Evolutionary conservation across 441 rosid genomes (phyloP), one percentile per base, ranked within the genome.

Genomic region (Flueggea neowawraea): DNA sequence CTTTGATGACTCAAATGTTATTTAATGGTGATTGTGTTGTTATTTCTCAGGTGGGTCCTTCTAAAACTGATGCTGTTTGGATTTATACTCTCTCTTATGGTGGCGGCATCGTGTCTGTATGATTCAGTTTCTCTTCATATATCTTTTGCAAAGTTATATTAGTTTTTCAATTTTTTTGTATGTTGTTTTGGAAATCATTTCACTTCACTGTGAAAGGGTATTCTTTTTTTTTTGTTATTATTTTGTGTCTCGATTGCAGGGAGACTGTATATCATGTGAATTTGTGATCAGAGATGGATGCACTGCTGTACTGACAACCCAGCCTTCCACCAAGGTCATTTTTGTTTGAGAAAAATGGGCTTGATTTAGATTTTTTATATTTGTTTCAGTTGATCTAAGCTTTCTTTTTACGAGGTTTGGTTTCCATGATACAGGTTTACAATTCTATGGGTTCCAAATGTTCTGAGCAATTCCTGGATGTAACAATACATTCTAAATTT

Each of bases 81-180:
- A 79, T 91, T 78, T 95, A 95, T 72, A 77, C 78, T 65, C 85
- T 95, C 76, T 82, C 91, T 59, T 95, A 88, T 68, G 99, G 97
- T 13, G 96, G 97, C 65, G 97, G 99, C 67, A 82, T 91, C 69
- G 97, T 95, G 67, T 91, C 95, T 69, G 98, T 95, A 83, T 43
- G 68, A 50, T 61, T 28, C 57, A 49, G 57, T 41, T 44, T 54
- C 65, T 39, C 57, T 32, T 33, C 12, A 1, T 64, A 55, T 55
- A 45, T 62, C 17, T 22, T 41, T 56, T n/a, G 50, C 41, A 36
- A 36, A 36, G 9, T 36, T 36, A 36, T 6, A 6, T 47, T 9
- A 47, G 50, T 12, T 28, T 17, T 47, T 53, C 41, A 2, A 28
- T 15, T 12, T 61, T 28, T 10, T 39, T 10, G 5, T 31, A 52